Conservation (phyloP, 2,329 filamentous ascomycete species). For the Talaromyces funiculosus region DNA sequence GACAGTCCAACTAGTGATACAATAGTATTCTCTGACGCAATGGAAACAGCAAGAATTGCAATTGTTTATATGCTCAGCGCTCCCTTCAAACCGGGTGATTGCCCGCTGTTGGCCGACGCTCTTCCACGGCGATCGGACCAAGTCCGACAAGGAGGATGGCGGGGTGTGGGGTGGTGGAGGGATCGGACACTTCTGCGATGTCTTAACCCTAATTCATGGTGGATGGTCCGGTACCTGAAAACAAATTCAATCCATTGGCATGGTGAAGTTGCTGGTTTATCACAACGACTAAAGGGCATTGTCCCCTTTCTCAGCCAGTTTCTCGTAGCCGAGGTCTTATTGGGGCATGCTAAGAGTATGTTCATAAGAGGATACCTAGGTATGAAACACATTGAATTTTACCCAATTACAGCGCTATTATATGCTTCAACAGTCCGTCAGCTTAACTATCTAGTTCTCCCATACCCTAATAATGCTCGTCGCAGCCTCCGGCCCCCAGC, state of each 20-base stretch:
- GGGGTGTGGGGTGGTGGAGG: background rate
- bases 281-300: background rate
- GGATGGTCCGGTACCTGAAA: background rate
- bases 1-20: background rate
- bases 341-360: background rate
- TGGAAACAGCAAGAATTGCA: background rate
- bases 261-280: background rate
- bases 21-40: background rate
- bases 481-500: constrained; percentile 25
- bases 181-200: constrained; percentile 8
- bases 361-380: too few species aligned
- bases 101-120: constrained; percentile 1
- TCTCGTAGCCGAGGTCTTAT: background rate
- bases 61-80: background rate
- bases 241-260: background rate
- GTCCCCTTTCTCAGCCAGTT: background rate
- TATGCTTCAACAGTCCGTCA: background rate
- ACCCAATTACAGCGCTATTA: background rate
- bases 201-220: background rate
- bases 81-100: background rate
- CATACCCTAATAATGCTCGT: constrained; percentile 31
- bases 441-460: constrained; percentile 16
- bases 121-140: constrained; percentile 3
- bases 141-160: constrained; percentile 8
- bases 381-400: background rate